Conservation (phyloP, 768 basidiomycete genomes). For the Tylopilus sp. region DNA sequence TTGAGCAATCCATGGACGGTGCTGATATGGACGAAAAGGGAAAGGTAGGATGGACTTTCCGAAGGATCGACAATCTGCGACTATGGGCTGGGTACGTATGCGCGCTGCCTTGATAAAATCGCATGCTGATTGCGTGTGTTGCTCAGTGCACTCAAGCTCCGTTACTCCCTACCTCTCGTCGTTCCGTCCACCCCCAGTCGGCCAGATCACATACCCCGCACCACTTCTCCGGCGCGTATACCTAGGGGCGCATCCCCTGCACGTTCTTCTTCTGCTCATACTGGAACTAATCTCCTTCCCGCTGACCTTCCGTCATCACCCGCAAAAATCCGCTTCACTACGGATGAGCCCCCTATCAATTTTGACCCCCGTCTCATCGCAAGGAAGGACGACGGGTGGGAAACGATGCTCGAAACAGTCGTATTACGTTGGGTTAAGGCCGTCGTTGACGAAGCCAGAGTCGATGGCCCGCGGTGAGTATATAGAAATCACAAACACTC, state of each 20-base stretch:
- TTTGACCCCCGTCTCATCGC: constrained; percentile 79
- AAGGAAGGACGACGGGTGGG: constrained; percentile 74
- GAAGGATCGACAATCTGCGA: constrained; percentile 81
- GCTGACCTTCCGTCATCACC: constrained; percentile 29
- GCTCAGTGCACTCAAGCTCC: constrained; percentile 73
- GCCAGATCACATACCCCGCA: constrained; percentile 24
- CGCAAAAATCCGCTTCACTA: constrained; percentile 35
- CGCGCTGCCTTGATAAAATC: not conserved
- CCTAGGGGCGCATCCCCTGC: constrained; percentile 25
- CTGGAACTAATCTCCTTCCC: not conserved
- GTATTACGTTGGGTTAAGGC: constrained; percentile 64
- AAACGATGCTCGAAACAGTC: constrained; percentile 66
- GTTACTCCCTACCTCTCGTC: constrained; percentile 72
- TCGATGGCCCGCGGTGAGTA: constrained; percentile 27
- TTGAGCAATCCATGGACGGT: constrained; percentile 49
- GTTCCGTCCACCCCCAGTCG: constrained; percentile 42
- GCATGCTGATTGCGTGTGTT: not conserved
- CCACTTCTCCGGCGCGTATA: constrained; percentile 18
- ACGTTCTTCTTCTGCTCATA: constrained; percentile 15
- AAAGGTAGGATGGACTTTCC: constrained; percentile 76
- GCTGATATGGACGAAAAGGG: constrained; percentile 38
- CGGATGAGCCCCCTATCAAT: constrained; percentile 45
- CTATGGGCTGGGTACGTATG: constrained; percentile 77
- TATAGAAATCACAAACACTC: not conserved
- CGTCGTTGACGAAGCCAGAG: constrained; percentile 65